phyloP scores from a whole-genome alignment of 495 filamentous ascomycete species.

The Alectoria sarmentosa region DNA sequence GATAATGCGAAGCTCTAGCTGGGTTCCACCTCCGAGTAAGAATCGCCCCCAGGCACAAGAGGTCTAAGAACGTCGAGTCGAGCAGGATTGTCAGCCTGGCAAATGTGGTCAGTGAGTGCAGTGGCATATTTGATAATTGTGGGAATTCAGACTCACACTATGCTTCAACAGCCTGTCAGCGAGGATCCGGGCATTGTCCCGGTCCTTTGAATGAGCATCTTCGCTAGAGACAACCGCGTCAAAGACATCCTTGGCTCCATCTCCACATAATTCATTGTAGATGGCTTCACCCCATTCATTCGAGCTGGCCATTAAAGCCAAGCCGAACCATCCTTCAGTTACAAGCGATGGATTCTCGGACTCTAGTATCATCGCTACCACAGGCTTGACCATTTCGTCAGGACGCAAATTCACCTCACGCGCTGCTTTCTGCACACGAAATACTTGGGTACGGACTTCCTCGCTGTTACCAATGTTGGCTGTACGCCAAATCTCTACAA shows the following conservation, averaged over 20 bases:
- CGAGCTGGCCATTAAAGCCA: conserved; percentile 59
- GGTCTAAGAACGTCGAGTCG: neutral
- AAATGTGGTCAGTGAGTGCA: neutral
- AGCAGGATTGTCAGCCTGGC: neutral
- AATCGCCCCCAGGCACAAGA: neutral
- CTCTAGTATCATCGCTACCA: conserved; percentile 49
- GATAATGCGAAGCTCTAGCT: neutral
- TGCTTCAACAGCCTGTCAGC: conserved; percentile 50
- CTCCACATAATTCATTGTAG: conserved; percentile 40
- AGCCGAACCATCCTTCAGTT: conserved; percentile 65
- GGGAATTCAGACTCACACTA: conserved; percentile 33
- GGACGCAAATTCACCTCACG: conserved; percentile 32
- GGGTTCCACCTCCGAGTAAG: neutral
- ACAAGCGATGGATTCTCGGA: conserved; percentile 62
- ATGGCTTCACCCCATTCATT: conserved; percentile 46
- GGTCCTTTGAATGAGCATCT: conserved; percentile 40
- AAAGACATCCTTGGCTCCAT: conserved; percentile 40
- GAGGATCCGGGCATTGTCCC: conserved; percentile 59
- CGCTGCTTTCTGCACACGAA: neutral
- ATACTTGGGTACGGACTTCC: too few species aligned
- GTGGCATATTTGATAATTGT: neutral
- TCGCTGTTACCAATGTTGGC: conserved; percentile 38
- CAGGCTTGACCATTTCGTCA: conserved; percentile 41
- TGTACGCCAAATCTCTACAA: conserved; percentile 56
- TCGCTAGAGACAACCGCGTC: neutral